These are phyloP conservation scores for Penicillium canescens DNA, from an alignment of 495 filamentous ascomycete species.

Conservation along the genomic window DNA sequence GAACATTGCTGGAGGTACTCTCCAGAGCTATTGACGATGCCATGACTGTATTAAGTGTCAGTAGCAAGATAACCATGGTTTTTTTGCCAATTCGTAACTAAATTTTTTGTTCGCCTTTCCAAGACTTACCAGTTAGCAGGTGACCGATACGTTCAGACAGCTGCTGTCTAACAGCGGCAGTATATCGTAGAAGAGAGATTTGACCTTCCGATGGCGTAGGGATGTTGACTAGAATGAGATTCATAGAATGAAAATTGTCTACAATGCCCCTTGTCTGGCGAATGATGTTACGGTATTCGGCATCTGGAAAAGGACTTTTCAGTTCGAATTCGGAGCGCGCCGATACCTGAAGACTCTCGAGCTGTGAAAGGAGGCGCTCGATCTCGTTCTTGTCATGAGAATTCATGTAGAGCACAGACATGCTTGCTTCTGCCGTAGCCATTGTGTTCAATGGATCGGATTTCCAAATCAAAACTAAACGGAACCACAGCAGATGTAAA, in stretches of 20 bases:
- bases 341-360: slow-evolving; percentile 70
- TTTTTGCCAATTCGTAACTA: neutral
- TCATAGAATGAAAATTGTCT: slow-evolving; percentile 93
- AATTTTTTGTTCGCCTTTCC: too few relatives aligned
- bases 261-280: slow-evolving; percentile 78
- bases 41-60: slow-evolving; percentile 57
- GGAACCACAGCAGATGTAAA: slow-evolving; percentile 80
- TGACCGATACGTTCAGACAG: slow-evolving; percentile 87
- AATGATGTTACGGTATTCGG: slow-evolving; percentile 68
- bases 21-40: slow-evolving; percentile 90
- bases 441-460: slow-evolving; percentile 71
- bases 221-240: slow-evolving; percentile 83
- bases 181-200: slow-evolving; percentile 73
- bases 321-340: slow-evolving; percentile 83
- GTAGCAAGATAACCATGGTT: slow-evolving; percentile 3
- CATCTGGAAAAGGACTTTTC: slow-evolving; percentile 76
- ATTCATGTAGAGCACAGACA: slow-evolving; percentile 68
- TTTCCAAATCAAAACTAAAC: slow-evolving; percentile 93
- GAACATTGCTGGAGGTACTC: slow-evolving; percentile 82
- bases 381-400: slow-evolving; percentile 74
- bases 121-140: slow-evolving; percentile 70
- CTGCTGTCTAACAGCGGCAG: slow-evolving; percentile 71
- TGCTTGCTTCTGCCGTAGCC: slow-evolving; percentile 57
- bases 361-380: slow-evolving; percentile 58
- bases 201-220: slow-evolving; percentile 76